phyloP scores from a whole-genome alignment of 345 rosid genomes.

The Erysimum cheiranthoides region DNA sequence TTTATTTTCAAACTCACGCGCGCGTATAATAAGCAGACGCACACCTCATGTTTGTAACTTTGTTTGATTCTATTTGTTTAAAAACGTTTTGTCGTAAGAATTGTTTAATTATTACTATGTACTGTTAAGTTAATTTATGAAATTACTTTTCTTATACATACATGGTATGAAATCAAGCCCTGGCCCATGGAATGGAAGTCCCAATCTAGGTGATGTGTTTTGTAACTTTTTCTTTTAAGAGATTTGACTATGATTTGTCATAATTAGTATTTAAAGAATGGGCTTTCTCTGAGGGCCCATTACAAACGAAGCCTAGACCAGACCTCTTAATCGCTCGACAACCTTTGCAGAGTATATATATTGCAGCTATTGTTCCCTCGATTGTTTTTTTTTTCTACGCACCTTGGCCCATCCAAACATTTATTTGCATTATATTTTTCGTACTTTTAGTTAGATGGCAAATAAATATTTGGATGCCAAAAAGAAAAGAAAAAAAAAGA shows the following conservation, averaged over 20 bases:
- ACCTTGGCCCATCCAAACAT: background rate
- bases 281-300: conserved; percentile 17
- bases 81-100: too few relatives aligned
- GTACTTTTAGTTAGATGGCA: too few relatives aligned
- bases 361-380: background rate
- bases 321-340: conserved; percentile 9
- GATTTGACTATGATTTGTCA: background rate
- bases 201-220: conserved; percentile 3
- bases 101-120: background rate
- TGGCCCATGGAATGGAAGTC: background rate
- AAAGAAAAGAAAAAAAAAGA: background rate
- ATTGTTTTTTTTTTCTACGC: background rate
- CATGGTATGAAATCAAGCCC: background rate
- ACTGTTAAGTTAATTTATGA: background rate
- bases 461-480: too few relatives aligned
- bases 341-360: conserved; percentile 1
- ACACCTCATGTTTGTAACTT: background rate
- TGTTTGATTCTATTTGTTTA: background rate
- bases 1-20: conserved; percentile 6
- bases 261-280: background rate
- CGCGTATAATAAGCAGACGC: background rate
- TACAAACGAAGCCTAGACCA: background rate
- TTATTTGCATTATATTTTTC: too few relatives aligned
- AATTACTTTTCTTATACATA: background rate
- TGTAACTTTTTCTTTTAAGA: background rate